phyloP scores from a whole-genome alignment of 176 grass and related monocot species.

The Oryza meyeriana region DNA sequence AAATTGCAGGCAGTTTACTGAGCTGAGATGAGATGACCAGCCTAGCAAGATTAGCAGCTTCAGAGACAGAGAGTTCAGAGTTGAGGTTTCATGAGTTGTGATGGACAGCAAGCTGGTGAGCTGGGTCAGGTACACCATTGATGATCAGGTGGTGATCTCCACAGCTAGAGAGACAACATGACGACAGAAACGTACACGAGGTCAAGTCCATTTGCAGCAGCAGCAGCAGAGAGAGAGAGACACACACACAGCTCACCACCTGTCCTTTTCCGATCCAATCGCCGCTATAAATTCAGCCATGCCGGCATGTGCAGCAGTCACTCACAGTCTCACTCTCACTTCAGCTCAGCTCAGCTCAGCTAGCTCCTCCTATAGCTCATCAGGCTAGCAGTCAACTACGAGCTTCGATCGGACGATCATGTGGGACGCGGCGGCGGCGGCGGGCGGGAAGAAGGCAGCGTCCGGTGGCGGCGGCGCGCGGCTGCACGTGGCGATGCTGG shows the following conservation, averaged over 20 bases:
- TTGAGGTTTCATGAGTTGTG: neutral
- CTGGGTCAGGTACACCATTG: too few relatives aligned
- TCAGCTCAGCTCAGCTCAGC: too few relatives aligned
- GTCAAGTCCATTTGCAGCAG: neutral
- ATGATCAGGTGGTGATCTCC: too few relatives aligned
- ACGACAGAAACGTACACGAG: slow-evolving; percentile 4
- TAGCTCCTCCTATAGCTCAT: neutral
- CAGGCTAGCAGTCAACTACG: neutral
- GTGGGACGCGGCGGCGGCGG: neutral
- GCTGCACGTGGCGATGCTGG: slow-evolving; percentile 94
- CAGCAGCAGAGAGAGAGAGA: too few relatives aligned
- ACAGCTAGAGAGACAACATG: neutral
- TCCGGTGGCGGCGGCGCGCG: slow-evolving; percentile 38
- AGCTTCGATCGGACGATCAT: too few relatives aligned
- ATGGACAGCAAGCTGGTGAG: neutral
- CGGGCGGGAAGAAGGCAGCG: too few relatives aligned
- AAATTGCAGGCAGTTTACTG: neutral
- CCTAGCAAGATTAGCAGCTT: neutral
- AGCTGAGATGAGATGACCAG: neutral
- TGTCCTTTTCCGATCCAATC: neutral
- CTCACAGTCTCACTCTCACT: neutral
- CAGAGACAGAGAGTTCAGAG: neutral
- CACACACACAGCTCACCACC: neutral
- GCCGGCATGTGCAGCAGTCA: neutral
- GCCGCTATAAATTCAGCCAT: neutral